phyloP scores from a whole-genome alignment of 257 asterid genomes.

The Marsdenia floribunda region DNA sequence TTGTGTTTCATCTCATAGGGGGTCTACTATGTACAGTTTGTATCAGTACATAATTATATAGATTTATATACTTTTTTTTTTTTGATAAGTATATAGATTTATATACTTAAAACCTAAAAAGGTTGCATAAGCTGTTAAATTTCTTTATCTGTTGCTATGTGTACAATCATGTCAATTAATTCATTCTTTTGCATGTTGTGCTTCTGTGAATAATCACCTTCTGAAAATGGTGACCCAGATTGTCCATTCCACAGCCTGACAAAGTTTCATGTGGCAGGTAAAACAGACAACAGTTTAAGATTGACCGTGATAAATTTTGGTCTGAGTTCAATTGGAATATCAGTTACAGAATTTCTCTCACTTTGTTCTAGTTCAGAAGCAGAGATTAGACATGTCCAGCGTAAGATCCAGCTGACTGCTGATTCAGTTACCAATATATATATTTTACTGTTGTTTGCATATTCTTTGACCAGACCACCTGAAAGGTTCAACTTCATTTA shows the following conservation, averaged over 20 bases:
- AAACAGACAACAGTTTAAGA: constrained; percentile 32
- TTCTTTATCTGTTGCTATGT: neutral
- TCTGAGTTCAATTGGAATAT: constrained; percentile 78
- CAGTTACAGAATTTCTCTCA: constrained; percentile 60
- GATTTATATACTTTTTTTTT: no score
- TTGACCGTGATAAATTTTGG: constrained; percentile 43
- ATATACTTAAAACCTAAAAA: neutral
- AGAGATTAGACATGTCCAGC: constrained; percentile 55
- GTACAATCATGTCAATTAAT: neutral
- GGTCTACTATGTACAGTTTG: neutral
- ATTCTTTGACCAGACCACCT: neutral
- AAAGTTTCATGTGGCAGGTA: constrained; percentile 34
- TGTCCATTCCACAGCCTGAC: constrained; percentile 7
- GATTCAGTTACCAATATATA: neutral
- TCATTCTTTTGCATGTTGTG: constrained; percentile 3
- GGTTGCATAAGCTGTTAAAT: neutral
- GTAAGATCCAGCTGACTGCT: constrained; percentile 25
- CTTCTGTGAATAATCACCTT: constrained; percentile 1
- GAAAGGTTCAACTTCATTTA: neutral
- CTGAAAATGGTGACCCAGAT: neutral
- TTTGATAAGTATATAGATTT: no score
- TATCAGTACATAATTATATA: neutral
- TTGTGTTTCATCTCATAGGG: neutral
- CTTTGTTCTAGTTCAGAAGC: constrained; percentile 45
- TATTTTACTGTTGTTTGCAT: neutral